Evolutionary conservation across 2,329 filamentous ascomycete species (phyloP).

Genomic region (Trichothecium sympodiale): DNA sequence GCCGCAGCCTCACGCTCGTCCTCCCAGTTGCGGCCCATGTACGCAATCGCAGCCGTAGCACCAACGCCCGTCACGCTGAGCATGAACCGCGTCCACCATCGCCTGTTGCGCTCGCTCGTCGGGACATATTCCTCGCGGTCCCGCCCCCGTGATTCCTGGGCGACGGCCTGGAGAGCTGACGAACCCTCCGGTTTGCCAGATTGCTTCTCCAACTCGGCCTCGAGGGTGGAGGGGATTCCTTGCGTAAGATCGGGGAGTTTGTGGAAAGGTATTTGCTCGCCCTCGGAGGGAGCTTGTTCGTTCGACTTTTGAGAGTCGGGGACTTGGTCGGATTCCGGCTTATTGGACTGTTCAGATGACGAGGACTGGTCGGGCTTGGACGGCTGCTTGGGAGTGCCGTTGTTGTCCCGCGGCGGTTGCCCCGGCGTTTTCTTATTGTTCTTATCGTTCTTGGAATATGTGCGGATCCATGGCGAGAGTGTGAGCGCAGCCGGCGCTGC

Average conservation of each 20-base stretch:
- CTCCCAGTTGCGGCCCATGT: constrained; percentile 83
- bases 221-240: constrained; percentile 85
- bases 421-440: background rate
- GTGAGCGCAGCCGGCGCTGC: constrained; percentile 9
- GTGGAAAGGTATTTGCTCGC: constrained; percentile 40
- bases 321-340: constrained; percentile 3
- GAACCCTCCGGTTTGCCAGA: constrained; percentile 18
- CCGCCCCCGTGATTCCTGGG: constrained; percentile 26
- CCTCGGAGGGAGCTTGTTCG: no score
- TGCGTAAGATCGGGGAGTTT: constrained; percentile 86
- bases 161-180: constrained; percentile 22
- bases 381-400: constrained; percentile 6
- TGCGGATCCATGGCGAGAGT: constrained; percentile 17
- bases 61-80: constrained; percentile 51
- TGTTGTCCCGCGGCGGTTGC: constrained; percentile 1
- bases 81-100: constrained; percentile 63
- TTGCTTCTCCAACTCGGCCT: constrained; percentile 53
- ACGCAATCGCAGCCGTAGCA: constrained; percentile 50
- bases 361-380: constrained; percentile 8
- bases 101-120: constrained; percentile 74
- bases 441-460: constrained; percentile 13
- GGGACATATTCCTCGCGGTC: constrained; percentile 74
- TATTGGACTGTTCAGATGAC: background rate
- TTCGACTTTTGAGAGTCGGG: no score
- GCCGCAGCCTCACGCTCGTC: constrained; percentile 61